phyloP scores from a whole-genome alignment of 495 filamentous ascomycete species.

The Penicillium angulare region DNA sequence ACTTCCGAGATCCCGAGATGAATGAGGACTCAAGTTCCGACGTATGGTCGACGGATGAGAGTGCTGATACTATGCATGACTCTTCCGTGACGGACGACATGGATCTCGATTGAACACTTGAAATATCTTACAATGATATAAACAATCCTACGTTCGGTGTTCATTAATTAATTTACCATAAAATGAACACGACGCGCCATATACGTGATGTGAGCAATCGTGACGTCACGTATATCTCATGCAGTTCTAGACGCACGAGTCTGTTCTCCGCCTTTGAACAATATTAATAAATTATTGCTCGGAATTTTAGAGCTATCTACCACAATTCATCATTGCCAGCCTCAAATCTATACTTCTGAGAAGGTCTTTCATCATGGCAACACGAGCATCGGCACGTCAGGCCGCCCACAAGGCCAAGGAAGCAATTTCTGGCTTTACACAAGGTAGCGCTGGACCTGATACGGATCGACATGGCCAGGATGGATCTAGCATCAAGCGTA shows the following conservation, averaged over 20 bases:
- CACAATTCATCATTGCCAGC: too few species aligned
- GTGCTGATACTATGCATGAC: constrained; percentile 10
- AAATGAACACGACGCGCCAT: constrained; percentile 11
- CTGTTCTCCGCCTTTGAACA: not conserved
- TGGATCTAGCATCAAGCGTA: constrained; percentile 41
- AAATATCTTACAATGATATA: not conserved
- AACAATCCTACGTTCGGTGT: too few species aligned
- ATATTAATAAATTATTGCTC: not conserved
- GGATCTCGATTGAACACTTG: constrained; percentile 31
- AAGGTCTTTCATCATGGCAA: constrained; percentile 23
- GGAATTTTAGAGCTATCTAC: not conserved
- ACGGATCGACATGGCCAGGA: too few species aligned
- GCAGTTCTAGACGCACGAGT: not conserved
- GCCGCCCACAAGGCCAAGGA: constrained; percentile 48
- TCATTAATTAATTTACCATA: too few species aligned
- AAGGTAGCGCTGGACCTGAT: too few species aligned
- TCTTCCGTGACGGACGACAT: constrained; percentile 21
- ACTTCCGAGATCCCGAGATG: constrained; percentile 15
- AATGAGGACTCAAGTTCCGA: constrained; percentile 25
- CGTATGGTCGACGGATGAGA: constrained; percentile 15
- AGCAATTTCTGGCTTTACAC: constrained; percentile 32
- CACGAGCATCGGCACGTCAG: constrained; percentile 41
- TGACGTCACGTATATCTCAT: constrained; percentile 29
- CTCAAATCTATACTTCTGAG: too few species aligned
- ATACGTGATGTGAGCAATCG: constrained; percentile 5